Conservation (phyloP, 116 monocot genomes). For the Phalaenopsis hybrid region DNA sequence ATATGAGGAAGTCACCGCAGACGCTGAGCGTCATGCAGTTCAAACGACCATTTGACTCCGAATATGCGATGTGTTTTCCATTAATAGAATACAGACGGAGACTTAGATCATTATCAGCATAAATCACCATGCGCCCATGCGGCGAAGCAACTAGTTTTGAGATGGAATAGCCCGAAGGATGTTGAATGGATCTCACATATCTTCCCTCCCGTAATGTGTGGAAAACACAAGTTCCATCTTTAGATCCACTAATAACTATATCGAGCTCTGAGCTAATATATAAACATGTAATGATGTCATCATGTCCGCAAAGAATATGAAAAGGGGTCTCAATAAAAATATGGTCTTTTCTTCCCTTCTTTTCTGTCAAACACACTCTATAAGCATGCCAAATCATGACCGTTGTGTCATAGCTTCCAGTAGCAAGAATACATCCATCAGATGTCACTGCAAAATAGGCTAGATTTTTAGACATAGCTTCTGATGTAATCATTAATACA, state of each 20-base stretch:
- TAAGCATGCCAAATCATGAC: conserved; percentile 91
- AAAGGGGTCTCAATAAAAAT: conserved; percentile 63
- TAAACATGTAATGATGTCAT: conserved; percentile 94
- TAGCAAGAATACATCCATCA: conserved; percentile 84
- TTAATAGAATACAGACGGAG: conserved; percentile 92
- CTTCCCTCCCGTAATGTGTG: conserved; percentile 86
- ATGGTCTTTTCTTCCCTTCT: conserved; percentile 54
- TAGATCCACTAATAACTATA: conserved; percentile 94
- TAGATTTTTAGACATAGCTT: neutral
- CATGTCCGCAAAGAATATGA: conserved; percentile 96
- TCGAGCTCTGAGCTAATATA: conserved; percentile 81
- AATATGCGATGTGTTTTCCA: conserved; percentile 69
- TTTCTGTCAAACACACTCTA: conserved; percentile 42
- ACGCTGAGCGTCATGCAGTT: conserved; percentile 81
- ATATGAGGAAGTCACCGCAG: conserved; percentile 88
- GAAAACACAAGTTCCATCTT: conserved; percentile 95
- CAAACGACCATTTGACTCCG: conserved; percentile 85
- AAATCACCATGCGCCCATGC: conserved; percentile 72
- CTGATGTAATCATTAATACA: neutral
- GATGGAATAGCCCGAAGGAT: conserved; percentile 67
- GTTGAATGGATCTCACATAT: conserved; percentile 90
- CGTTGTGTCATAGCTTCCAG: conserved; percentile 97
- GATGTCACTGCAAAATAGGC: conserved; percentile 58
- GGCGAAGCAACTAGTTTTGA: conserved; percentile 78
- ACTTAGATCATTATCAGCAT: conserved; percentile 86